phyloP scores from a whole-genome alignment of 176 grass and related monocot genomes.

The Carex myosuroides region DNA sequence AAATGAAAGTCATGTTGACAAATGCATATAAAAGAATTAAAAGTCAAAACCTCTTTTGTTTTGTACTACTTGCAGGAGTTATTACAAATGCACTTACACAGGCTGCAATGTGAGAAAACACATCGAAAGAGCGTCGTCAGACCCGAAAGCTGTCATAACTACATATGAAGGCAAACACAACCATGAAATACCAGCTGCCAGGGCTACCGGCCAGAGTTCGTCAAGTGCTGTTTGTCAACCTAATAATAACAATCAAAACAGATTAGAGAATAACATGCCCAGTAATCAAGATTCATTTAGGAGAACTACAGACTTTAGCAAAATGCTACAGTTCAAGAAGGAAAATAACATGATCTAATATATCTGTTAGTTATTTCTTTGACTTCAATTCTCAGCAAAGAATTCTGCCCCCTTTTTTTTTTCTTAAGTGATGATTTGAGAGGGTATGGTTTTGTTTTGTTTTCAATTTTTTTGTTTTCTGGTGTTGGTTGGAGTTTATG shows the following conservation, averaged over 20 bases:
- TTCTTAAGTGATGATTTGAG: not conserved
- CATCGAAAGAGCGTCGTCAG: slow-evolving; percentile 72
- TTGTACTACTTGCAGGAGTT: slow-evolving; percentile 51
- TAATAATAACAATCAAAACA: slow-evolving; percentile 36
- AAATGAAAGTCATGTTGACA: slow-evolving; percentile 9
- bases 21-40: not conserved
- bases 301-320: slow-evolving; percentile 45
- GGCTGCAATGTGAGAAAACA: slow-evolving; percentile 86
- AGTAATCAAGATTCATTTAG: slow-evolving; percentile 38
- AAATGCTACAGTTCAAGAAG: slow-evolving; percentile 67
- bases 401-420: not conserved
- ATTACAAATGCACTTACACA: slow-evolving; percentile 80
- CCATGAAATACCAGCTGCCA: slow-evolving; percentile 76
- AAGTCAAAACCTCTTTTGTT: not conserved
- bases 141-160: slow-evolving; percentile 82
- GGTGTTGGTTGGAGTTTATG: slow-evolving; percentile 3
- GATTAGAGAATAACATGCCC: slow-evolving; percentile 37
- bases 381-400: slow-evolving; percentile 2
- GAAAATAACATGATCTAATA: slow-evolving; percentile 35
- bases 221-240: slow-evolving; percentile 22
- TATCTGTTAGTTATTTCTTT: not conserved
- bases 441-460: not conserved
- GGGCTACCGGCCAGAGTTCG: slow-evolving; percentile 47
- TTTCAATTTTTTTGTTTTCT: not conserved
- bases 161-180: slow-evolving; percentile 91